Conservation (phyloP, 1,284 basidiomycete genomes). For the Calocybe gambosa region DNA sequence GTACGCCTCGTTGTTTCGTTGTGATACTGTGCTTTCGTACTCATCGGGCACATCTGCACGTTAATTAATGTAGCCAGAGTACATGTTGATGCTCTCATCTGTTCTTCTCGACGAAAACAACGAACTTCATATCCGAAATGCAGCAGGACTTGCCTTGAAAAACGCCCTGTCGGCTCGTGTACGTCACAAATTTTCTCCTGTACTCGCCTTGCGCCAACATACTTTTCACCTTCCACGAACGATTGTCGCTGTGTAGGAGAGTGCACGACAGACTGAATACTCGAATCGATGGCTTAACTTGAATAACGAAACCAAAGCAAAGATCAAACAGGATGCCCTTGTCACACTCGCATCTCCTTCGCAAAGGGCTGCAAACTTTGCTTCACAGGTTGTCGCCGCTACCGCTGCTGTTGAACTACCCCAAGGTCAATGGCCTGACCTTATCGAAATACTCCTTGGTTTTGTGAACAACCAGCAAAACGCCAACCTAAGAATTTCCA, state of each 20-base stretch:
- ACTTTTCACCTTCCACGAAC: slow-evolving; percentile 16
- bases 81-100: slow-evolving; percentile 81
- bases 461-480: slow-evolving; percentile 81
- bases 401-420: slow-evolving; percentile 94
- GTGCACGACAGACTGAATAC: slow-evolving; percentile 70
- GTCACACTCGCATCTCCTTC: slow-evolving; percentile 74
- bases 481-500: slow-evolving; percentile 78
- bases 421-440: slow-evolving; percentile 80
- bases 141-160: slow-evolving; percentile 95
- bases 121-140: slow-evolving; percentile 80
- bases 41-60: slow-evolving; percentile 17
- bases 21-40: slow-evolving; percentile 17
- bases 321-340: slow-evolving; percentile 88
- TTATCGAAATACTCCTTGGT: slow-evolving; percentile 84
- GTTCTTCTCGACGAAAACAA: slow-evolving; percentile 76
- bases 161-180: slow-evolving; percentile 90
- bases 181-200: slow-evolving; percentile 31
- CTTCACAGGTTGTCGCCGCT: slow-evolving; percentile 91
- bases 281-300: slow-evolving; percentile 79
- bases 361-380: slow-evolving; percentile 76
- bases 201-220: slow-evolving; percentile 12
- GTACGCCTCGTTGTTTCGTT: slow-evolving; percentile 39
- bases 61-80: slow-evolving; percentile 59
- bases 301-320: slow-evolving; percentile 59
- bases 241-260: slow-evolving; percentile 51